These are phyloP conservation scores for Cyphellophora attinorum DNA, from an alignment of 2,329 filamentous ascomycete species.

Conservation along the genomic window DNA sequence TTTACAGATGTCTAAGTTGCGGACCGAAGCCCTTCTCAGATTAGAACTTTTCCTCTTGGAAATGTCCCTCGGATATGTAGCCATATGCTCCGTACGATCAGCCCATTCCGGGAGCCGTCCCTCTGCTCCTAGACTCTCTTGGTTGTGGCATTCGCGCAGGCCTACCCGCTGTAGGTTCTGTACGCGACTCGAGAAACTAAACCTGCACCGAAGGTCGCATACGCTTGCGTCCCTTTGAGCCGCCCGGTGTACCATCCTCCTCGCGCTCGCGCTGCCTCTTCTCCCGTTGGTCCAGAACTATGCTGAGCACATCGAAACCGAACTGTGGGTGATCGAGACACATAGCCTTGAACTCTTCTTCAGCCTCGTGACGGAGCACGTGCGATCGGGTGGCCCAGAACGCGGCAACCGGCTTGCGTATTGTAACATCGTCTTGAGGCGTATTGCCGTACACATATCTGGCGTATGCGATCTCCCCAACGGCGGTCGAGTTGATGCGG, in stretches of 20 bases:
- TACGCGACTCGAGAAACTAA: too few relatives aligned
- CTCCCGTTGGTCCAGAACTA: slow-evolving; percentile 36
- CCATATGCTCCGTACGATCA: too few relatives aligned
- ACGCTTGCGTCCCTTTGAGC: slow-evolving; percentile 30
- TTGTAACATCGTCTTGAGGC: slow-evolving; percentile 55
- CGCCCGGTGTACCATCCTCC: slow-evolving; percentile 21
- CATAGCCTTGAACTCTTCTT: slow-evolving; percentile 72
- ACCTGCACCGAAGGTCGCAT: slow-evolving; percentile 18
- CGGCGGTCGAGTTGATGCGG: slow-evolving; percentile 76
- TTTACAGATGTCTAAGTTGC: too few relatives aligned
- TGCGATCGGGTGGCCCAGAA: slow-evolving; percentile 82
- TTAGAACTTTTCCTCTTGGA: too few relatives aligned
- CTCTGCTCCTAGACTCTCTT: too few relatives aligned
- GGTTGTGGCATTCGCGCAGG: too few relatives aligned
- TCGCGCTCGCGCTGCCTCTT: slow-evolving; percentile 27
- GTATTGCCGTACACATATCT: slow-evolving; percentile 82
- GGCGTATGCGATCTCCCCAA: slow-evolving; percentile 85
- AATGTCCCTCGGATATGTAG: too few relatives aligned
- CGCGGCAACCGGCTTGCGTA: slow-evolving; percentile 74
- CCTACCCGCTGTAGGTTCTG: too few relatives aligned
- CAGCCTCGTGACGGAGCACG: slow-evolving; percentile 73
- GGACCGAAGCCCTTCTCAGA: too few relatives aligned
- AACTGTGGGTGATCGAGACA: slow-evolving; percentile 88
- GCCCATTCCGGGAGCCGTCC: too few relatives aligned
- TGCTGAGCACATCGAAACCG: slow-evolving; percentile 77